A percentile compares a stretch with the other conserved stretches of the same genome.
Conservation (phyloP, 177 flowering plant species). For the Vitis hybrid region DNA sequence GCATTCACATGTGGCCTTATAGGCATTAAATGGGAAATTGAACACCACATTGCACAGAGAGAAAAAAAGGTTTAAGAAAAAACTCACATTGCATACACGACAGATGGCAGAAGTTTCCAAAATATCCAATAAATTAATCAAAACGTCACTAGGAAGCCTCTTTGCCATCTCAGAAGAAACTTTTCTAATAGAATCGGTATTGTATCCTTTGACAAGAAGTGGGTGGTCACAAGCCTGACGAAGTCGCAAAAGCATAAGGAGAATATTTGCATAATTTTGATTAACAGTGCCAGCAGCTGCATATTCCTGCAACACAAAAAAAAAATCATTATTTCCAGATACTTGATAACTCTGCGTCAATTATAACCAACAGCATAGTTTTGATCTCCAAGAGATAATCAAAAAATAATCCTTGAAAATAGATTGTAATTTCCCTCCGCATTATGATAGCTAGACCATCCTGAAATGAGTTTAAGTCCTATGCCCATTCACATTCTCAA, state of each 20-base stretch:
- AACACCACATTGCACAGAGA: neutral
- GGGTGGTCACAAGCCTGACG: constrained; percentile 99
- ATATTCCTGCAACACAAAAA: constrained; percentile 57
- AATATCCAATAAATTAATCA: constrained; percentile 39
- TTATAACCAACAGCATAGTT: neutral
- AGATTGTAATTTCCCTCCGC: neutral
- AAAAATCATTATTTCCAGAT: neutral
- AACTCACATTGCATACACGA: constrained; percentile 62
- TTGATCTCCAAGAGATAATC: neutral
- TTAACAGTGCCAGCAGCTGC: constrained; percentile 94
- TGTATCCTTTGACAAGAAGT: constrained; percentile 66
- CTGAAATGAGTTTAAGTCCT: neutral
- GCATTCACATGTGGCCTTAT: too few species aligned
- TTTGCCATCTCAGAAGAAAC: constrained; percentile 61
- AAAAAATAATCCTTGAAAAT: neutral
- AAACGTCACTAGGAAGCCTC: constrained; percentile 57
- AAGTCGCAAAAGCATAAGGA: constrained; percentile 90
- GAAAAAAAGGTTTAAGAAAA: neutral
- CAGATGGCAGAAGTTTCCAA: constrained; percentile 75
- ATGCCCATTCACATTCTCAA: neutral
- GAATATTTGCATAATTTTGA: constrained; percentile 90
- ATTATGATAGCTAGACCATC: neutral
- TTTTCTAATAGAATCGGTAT: constrained; percentile 51
- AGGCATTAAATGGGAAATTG: too few species aligned
- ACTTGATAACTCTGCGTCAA: neutral